These are phyloP conservation scores for Oryza meyeriana DNA, from an alignment of 176 grass and related monocot species.

Conservation along the genomic window DNA sequence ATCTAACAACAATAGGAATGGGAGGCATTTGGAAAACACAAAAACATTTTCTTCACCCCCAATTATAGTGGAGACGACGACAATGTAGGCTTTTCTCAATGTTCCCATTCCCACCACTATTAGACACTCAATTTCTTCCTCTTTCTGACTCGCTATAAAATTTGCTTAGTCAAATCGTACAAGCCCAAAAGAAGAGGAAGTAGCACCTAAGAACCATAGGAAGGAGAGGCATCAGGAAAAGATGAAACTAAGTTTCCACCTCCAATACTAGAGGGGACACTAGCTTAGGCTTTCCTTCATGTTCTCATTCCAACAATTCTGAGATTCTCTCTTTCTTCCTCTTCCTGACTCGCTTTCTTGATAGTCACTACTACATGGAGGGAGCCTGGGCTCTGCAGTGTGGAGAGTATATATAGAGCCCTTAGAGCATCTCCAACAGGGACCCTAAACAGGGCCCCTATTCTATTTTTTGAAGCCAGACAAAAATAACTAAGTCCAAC, in stretches of 20 bases:
- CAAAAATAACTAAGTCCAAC: too few relatives aligned
- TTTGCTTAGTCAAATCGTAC: too few relatives aligned
- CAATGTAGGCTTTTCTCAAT: slow-evolving; percentile 3
- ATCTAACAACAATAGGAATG: slow-evolving; percentile 34
- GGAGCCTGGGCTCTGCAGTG: too few relatives aligned
- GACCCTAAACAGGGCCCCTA: too few relatives aligned
- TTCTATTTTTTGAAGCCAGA: too few relatives aligned
- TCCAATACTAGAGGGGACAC: neutral
- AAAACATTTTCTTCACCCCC: neutral
- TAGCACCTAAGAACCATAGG: slow-evolving; percentile 26
- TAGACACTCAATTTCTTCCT: neutral
- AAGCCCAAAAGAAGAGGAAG: slow-evolving; percentile 6
- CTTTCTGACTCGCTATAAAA: neutral
- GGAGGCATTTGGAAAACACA: slow-evolving; percentile 29
- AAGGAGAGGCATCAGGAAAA: slow-evolving; percentile 28
- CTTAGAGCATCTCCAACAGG: too few relatives aligned
- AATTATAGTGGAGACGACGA: neutral
- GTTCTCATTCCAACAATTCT: neutral
- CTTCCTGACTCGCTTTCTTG: neutral
- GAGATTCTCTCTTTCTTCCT: neutral
- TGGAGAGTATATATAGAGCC: neutral
- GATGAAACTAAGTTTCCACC: neutral
- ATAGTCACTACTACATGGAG: neutral
- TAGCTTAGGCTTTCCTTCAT: slow-evolving; percentile 14
- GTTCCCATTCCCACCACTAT: neutral